Percentiles rank a stretch among this genome's conserved stretches.
phyloP scores from a whole-genome alignment of 345 rosid species.

The Hirschfeldia incana region DNA sequence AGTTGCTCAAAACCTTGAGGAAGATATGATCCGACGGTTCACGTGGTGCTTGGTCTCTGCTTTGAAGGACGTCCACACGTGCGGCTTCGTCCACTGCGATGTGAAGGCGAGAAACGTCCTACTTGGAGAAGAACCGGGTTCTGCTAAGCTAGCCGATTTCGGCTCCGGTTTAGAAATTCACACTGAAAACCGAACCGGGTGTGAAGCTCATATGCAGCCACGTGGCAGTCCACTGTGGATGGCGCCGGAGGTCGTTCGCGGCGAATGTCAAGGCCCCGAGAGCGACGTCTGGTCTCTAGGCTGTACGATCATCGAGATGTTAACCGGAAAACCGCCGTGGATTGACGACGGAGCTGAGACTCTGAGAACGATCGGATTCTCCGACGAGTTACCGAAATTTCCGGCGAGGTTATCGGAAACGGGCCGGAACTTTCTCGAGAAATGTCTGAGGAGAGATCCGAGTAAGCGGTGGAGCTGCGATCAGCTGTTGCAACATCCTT shows the following conservation, averaged over 20 bases:
- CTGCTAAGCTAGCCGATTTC: constrained; percentile 27
- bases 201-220: background rate
- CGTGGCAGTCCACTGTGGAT: constrained; percentile 31
- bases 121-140: constrained; percentile 1
- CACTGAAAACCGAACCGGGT: background rate
- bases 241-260: constrained; percentile 25
- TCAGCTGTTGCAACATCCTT: constrained; percentile 19
- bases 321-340: constrained; percentile 25
- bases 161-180: constrained; percentile 3
- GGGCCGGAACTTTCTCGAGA: background rate
- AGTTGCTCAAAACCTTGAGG: background rate
- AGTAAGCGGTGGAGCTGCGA: constrained; percentile 24
- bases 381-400: constrained; percentile 6
- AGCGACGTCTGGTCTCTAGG: constrained; percentile 33
- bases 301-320: constrained; percentile 26
- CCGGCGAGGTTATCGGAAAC: constrained; percentile 9
- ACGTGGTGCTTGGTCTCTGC: constrained; percentile 27
- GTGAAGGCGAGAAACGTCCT: constrained; percentile 25
- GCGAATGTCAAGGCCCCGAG: constrained; percentile 28
- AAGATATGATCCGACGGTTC: constrained; percentile 14
- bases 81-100: constrained; percentile 21
- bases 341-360: background rate
- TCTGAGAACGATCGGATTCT: constrained; percentile 5
- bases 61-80: constrained; percentile 12
- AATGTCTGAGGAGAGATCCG: constrained; percentile 19